Percentiles rank a stretch among this genome's conserved stretches.
Conservation (phyloP, 2,329 filamentous ascomycete species). For the Onygenales sp. region DNA sequence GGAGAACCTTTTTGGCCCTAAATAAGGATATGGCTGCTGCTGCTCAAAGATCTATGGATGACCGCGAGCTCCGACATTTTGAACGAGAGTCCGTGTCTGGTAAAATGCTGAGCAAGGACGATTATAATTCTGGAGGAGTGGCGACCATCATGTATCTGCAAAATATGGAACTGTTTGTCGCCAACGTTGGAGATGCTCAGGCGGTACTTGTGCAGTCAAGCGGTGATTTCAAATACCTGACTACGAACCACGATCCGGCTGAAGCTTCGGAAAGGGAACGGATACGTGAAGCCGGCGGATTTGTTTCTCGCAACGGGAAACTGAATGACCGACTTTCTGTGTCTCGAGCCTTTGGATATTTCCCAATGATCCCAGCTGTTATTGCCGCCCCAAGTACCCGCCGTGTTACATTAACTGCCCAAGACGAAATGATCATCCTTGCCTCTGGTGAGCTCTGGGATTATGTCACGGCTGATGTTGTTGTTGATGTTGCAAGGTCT, state of each 20-base stretch:
- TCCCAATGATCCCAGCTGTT: constrained; percentile 82
- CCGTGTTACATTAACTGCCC: constrained; percentile 68
- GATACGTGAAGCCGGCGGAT: constrained; percentile 89
- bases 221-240: constrained; percentile 72
- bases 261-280: constrained; percentile 74
- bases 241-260: constrained; percentile 85
- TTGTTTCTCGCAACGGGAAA: constrained; percentile 88
- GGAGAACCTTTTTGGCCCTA: constrained; percentile 74
- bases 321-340: constrained; percentile 87
- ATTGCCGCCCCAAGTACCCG: constrained; percentile 81
- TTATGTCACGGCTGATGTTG: constrained; percentile 77
- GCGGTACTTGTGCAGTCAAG: constrained; percentile 91
- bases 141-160: constrained; percentile 87
- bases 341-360: constrained; percentile 89
- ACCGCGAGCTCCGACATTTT: constrained; percentile 48
- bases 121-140: constrained; percentile 80
- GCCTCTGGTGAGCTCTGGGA: constrained; percentile 94
- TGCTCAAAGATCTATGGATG: constrained; percentile 70
- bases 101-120: constrained; percentile 76
- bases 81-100: constrained; percentile 62
- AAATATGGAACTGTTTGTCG: constrained; percentile 82
- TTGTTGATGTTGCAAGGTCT: constrained; percentile 81
- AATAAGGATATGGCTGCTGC: constrained; percentile 91
- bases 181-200: constrained; percentile 91
- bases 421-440: constrained; percentile 87